Evolutionary conservation across 164 flowering plant species (phyloP).

Genomic region (Warburgia ugandensis): DNA sequence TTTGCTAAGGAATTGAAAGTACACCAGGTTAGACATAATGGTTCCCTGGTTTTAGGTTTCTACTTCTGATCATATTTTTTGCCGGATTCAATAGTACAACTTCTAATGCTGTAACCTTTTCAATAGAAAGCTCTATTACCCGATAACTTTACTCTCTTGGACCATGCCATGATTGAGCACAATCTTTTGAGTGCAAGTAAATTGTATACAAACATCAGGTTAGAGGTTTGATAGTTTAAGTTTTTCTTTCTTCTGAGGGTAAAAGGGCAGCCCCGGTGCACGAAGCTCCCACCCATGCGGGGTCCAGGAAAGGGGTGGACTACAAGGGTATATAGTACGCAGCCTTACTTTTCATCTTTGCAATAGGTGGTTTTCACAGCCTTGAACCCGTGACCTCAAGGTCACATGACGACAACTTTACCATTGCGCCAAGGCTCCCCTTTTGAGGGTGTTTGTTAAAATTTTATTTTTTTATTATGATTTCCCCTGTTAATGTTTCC

Average conservation of each 20-base stretch:
- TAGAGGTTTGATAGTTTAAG: slow-evolving; percentile 1
- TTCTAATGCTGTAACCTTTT: slow-evolving; percentile 5
- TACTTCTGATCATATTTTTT: background rate
- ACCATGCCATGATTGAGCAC: slow-evolving; percentile 99
- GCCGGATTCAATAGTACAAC: background rate
- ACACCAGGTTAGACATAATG: slow-evolving; percentile 61
- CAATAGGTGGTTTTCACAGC: too few relatives aligned
- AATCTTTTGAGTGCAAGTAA: slow-evolving; percentile 98
- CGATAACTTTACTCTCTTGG: slow-evolving; percentile 91
- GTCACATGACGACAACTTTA: too few relatives aligned
- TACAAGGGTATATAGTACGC: too few relatives aligned
- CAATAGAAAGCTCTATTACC: slow-evolving; percentile 92
- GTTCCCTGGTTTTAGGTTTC: background rate
- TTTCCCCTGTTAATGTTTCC: background rate
- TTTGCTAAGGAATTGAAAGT: slow-evolving; percentile 88
- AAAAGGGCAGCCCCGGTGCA: too few relatives aligned
- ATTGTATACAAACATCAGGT: slow-evolving; percentile 96
- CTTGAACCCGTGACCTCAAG: too few relatives aligned
- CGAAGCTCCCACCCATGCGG: too few relatives aligned
- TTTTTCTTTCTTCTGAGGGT: background rate
- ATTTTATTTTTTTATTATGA: background rate
- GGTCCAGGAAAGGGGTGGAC: too few relatives aligned
- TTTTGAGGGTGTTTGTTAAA: background rate
- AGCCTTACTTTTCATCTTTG: too few relatives aligned
- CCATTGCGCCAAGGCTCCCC: too few relatives aligned